Conservation (phyloP, 768 basidiomycete genomes). For the Psilocybe tampanensis region DNA sequence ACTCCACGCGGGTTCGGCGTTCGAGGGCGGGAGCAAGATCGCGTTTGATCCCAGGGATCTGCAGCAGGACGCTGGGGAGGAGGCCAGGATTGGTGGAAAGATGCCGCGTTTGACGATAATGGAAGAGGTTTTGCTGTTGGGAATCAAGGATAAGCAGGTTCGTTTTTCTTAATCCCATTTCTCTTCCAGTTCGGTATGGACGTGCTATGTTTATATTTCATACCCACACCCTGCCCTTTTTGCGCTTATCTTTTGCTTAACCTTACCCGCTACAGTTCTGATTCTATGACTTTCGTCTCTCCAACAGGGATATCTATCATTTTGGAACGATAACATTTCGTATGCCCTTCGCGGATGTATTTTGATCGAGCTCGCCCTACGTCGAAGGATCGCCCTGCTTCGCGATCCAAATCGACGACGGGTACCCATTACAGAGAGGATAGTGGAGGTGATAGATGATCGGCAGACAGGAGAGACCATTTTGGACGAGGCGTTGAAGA, state of each 20-base stretch:
- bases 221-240: neutral
- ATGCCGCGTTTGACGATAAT: constrained; percentile 89
- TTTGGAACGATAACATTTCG: constrained; percentile 99
- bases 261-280: neutral
- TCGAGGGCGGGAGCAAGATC: constrained; percentile 85
- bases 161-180: constrained; percentile 20
- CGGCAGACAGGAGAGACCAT: constrained; percentile 95
- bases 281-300: constrained; percentile 9
- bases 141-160: constrained; percentile 96
- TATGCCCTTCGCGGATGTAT: constrained; percentile 99
- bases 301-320: constrained; percentile 83
- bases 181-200: neutral
- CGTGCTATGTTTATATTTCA: too few species aligned
- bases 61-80: constrained; percentile 65
- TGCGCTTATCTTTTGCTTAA: neutral
- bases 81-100: constrained; percentile 63
- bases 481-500: constrained; percentile 91
- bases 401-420: constrained; percentile 79
- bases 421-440: constrained; percentile 75
- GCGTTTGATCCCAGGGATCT: constrained; percentile 94
- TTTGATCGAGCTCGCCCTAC: constrained; percentile 94
- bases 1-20: constrained; percentile 77
- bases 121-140: constrained; percentile 94
- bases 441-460: constrained; percentile 92
- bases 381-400: constrained; percentile 89